phyloP scores from a whole-genome alignment of 371 early-diverging fungal species.

The Paraphysoderma sedebokerense region DNA sequence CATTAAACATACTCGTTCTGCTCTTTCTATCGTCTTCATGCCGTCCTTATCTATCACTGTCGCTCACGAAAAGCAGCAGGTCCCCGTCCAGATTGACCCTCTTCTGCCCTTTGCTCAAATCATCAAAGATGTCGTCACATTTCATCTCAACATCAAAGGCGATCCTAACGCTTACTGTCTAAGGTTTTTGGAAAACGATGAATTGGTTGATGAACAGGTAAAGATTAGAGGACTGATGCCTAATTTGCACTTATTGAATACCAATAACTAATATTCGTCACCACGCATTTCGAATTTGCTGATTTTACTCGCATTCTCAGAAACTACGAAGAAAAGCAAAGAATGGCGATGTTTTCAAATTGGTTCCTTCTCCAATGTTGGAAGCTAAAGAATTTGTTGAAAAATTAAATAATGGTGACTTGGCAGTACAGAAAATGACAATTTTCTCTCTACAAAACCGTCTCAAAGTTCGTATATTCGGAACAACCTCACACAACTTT shows the following conservation, averaged over 20 bases:
- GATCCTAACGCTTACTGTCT: neutral
- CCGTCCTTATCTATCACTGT: too few species aligned
- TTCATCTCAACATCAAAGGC: neutral
- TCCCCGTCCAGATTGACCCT: neutral
- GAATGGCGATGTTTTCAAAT: conserved; percentile 14
- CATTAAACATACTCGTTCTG: too few species aligned
- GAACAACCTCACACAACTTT: neutral
- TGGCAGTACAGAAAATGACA: conserved; percentile 35
- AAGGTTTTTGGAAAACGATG: neutral
- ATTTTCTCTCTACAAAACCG: conserved; percentile 45
- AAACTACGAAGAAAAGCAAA: conserved; percentile 12
- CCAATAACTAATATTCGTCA: too few species aligned
- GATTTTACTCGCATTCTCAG: too few species aligned
- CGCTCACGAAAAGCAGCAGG: neutral
- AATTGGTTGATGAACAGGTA: neutral
- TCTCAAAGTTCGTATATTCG: conserved; percentile 24
- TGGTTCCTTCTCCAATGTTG: conserved; percentile 17
- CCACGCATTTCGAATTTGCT: too few species aligned
- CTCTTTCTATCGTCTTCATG: too few species aligned
- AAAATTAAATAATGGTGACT: conserved; percentile 24
- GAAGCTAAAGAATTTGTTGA: conserved; percentile 16
- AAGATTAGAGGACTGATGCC: too few species aligned
- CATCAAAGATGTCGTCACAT: neutral
- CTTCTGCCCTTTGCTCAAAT: neutral
- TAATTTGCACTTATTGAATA: too few species aligned